phyloP scores from a whole-genome alignment of 495 filamentous ascomycete genomes.

The Pyrenula aspistea region DNA sequence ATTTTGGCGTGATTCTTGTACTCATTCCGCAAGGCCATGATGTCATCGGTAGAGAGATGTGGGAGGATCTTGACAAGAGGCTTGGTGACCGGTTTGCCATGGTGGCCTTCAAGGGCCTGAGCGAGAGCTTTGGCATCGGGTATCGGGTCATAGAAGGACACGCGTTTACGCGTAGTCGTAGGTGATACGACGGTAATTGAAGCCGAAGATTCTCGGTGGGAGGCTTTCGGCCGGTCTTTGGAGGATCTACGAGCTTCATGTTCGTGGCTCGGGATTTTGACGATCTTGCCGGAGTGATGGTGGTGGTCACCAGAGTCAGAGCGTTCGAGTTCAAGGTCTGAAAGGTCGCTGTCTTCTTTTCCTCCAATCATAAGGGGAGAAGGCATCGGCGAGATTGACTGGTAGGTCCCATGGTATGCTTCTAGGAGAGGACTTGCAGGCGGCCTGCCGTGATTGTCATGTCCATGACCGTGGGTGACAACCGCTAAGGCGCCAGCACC shows the following conservation, averaged over 20 bases:
- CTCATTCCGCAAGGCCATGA: slow-evolving; percentile 69
- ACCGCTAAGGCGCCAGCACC: slow-evolving; percentile 1
- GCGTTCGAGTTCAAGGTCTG: slow-evolving; percentile 27
- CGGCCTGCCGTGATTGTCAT: slow-evolving; percentile 26
- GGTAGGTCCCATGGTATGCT: slow-evolving; percentile 88
- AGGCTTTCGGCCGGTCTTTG: slow-evolving; percentile 13
- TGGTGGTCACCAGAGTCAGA: slow-evolving; percentile 1
- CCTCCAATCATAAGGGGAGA: slow-evolving; percentile 48
- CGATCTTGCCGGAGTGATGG: slow-evolving; percentile 10
- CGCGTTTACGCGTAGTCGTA: slow-evolving; percentile 26
- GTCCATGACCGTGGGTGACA: slow-evolving; percentile 6
- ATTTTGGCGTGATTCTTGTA: slow-evolving; percentile 84
- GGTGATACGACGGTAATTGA: slow-evolving; percentile 10
- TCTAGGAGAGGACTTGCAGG: slow-evolving; percentile 79
- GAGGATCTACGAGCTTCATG: slow-evolving; percentile 9
- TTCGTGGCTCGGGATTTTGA: slow-evolving; percentile 6
- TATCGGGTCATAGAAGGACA: slow-evolving; percentile 60
- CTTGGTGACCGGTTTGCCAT: slow-evolving; percentile 51
- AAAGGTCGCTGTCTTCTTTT: slow-evolving; percentile 34
- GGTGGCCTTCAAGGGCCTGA: slow-evolving; percentile 57
- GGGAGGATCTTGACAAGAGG: slow-evolving; percentile 77
- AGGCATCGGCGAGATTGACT: slow-evolving; percentile 91
- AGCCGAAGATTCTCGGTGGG: slow-evolving; percentile 19
- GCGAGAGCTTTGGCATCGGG: slow-evolving; percentile 67
- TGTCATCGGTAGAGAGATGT: slow-evolving; percentile 68